Evolutionary conservation across 2,329 filamentous ascomycete genomes (phyloP).

Genomic region (Sporothrix variecibatus): DNA sequence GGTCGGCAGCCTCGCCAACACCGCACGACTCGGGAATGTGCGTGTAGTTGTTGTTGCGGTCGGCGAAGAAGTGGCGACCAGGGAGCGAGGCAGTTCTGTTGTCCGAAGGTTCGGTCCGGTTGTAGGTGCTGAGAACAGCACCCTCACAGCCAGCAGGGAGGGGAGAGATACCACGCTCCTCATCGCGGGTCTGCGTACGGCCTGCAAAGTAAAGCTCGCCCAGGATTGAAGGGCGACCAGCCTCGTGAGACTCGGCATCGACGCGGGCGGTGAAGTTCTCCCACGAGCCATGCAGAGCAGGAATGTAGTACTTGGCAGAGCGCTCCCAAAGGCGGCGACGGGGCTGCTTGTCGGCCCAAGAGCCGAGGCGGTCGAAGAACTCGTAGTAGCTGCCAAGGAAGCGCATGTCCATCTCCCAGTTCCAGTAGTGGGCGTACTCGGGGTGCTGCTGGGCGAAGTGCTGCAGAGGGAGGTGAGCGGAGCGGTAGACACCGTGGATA

Average conservation of each 20-base stretch:
- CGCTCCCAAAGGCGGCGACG: slow-evolving; percentile 77
- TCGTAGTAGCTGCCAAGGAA: slow-evolving; percentile 70
- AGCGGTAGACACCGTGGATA: slow-evolving; percentile 70
- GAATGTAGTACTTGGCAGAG: slow-evolving; percentile 75
- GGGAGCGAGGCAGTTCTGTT: slow-evolving; percentile 10
- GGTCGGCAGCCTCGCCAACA: slow-evolving; percentile 70
- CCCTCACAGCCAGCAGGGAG: slow-evolving; percentile 57
- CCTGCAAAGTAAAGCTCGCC: slow-evolving; percentile 63
- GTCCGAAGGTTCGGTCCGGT: slow-evolving; percentile 25
- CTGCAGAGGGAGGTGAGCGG: slow-evolving; percentile 63
- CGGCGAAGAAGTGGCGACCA: slow-evolving; percentile 28
- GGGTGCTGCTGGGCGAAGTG: slow-evolving; percentile 64
- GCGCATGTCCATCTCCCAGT: slow-evolving; percentile 70
- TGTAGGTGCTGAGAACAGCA: slow-evolving; percentile 42
- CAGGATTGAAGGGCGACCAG: slow-evolving; percentile 62
- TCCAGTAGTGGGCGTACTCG: slow-evolving; percentile 68
- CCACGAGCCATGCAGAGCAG: slow-evolving; percentile 68
- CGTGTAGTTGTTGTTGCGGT: slow-evolving; percentile 30
- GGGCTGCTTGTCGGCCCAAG: slow-evolving; percentile 68
- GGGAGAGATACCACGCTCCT: slow-evolving; percentile 54
- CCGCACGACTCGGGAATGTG: slow-evolving; percentile 55
- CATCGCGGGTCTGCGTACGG: slow-evolving; percentile 49
- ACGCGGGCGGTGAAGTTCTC: slow-evolving; percentile 70
- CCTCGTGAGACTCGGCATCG: slow-evolving; percentile 58
- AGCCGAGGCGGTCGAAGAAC: slow-evolving; percentile 66